These are phyloP conservation scores for Penicillium nucicola DNA, from an alignment of 495 filamentous ascomycete genomes.

Conservation along the genomic window DNA sequence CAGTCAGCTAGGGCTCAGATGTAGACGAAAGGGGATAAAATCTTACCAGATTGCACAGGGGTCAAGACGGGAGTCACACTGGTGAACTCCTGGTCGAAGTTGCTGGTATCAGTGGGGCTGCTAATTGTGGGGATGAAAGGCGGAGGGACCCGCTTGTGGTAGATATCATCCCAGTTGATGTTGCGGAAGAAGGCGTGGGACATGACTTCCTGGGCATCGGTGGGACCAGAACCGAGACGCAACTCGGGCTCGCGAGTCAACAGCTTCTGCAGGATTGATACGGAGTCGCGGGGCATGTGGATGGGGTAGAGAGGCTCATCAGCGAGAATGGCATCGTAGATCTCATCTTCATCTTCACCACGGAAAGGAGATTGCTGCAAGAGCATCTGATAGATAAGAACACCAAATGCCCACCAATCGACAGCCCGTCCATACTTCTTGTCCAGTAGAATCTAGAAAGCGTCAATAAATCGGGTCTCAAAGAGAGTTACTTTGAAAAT, in stretches of 20 bases:
- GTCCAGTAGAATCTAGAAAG: conserved; percentile 83
- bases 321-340: conserved; percentile 97
- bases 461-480: conserved; percentile 13
- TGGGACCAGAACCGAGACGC: conserved; percentile 88
- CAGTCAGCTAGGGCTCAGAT: conserved; percentile 10
- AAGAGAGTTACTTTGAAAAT: neutral
- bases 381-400: conserved; percentile 99
- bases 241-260: conserved; percentile 92
- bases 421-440: conserved; percentile 99
- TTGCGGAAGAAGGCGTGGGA: conserved; percentile 97
- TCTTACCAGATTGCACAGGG: conserved; percentile 95
- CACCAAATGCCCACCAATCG: conserved; percentile 99
- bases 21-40: conserved; percentile 1
- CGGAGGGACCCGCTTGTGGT: conserved; percentile 84
- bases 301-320: conserved; percentile 98
- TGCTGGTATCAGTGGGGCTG: conserved; percentile 93
- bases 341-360: conserved; percentile 98
- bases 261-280: conserved; percentile 97
- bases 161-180: conserved; percentile 98
- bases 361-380: conserved; percentile 98
- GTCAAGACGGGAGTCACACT: conserved; percentile 97
- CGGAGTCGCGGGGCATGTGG: conserved; percentile 97
- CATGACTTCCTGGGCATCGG: conserved; percentile 99
- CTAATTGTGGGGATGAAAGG: conserved; percentile 88
- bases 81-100: conserved; percentile 98